Evolutionary conservation across 192 early-diverging fungal species (phyloP).

Genomic region (Entrophospora sp.): DNA sequence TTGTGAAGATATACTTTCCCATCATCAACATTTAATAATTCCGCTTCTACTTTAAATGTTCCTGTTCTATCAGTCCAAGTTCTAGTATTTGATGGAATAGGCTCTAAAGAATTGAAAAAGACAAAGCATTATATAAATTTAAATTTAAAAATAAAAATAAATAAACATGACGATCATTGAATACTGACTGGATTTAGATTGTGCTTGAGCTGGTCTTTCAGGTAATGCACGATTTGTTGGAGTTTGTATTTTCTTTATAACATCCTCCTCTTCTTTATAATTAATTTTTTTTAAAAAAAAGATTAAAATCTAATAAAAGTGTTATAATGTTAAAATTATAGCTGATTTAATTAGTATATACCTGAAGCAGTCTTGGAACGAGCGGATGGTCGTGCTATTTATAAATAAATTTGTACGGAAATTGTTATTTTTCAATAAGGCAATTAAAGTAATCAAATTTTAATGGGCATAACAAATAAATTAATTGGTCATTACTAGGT

Average conservation of each 20-base stretch:
- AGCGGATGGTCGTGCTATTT: constrained; percentile 3
- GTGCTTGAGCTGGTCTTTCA: constrained; percentile 13
- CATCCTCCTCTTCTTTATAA: constrained; percentile 5
- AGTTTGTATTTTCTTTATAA: constrained; percentile 18
- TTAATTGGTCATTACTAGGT: not conserved
- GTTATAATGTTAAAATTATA: too few relatives aligned
- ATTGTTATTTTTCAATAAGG: too few relatives aligned
- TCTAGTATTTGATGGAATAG: constrained; percentile 60
- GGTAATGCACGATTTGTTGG: constrained; percentile 16
- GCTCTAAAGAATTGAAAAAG: constrained; percentile 17
- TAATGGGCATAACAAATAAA: too few relatives aligned
- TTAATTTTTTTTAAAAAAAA: not conserved
- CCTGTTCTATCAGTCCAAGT: constrained; percentile 92
- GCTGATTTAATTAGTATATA: not conserved
- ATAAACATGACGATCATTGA: not conserved
- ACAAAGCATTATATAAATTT: constrained; percentile 16
- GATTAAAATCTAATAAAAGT: too few relatives aligned
- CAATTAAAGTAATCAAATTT: too few relatives aligned
- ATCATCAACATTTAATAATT: constrained; percentile 69
- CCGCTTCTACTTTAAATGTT: constrained; percentile 86
- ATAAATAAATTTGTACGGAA: not conserved
- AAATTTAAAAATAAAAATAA: not conserved
- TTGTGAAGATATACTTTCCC: constrained; percentile 91
- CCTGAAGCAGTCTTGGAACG: not conserved
- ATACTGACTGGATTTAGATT: constrained; percentile 16